Evolutionary conservation across 2,329 filamentous ascomycete species (phyloP), one percentile per base, ranked within the genome.

Genomic region (Pseudomassariella vexata): DNA sequence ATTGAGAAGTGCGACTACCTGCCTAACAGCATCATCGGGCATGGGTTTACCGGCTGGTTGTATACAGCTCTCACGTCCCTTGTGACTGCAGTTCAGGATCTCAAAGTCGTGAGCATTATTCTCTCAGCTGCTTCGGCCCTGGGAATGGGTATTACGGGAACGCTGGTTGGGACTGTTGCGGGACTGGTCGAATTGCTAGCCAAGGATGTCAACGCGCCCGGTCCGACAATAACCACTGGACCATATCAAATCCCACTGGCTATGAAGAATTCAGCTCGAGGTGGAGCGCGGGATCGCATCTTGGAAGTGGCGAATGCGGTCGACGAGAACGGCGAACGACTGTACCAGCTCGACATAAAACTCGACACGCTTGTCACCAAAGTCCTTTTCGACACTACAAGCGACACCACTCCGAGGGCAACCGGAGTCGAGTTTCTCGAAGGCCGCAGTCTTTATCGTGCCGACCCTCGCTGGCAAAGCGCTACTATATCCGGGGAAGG

Each of bases 1-100:
- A 35, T 38, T 7, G 31, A 38, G 27, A 23, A 38, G 12, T 38
- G 36, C 32, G 26, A 37, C 14, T 37, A 37, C 8, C 19, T 62
- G 3, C 56, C 53, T 15, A 34, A 27, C 28, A 59, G 57, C 10
- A 39, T 62, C 6, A 19, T 54, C 9, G 70, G 68, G 3, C 74
- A 78, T 42, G 75, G 74, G 2, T 73, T 66, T 40, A 51, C 66
- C 28, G 74, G 73, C 6, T 77, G 70, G 70, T 57, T 75, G 11
- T 55, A 53, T 11, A 71, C 66, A 8, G 58, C 55, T 28, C 51
- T 65, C 14, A 65, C 67, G 44, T 53, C 71, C 12, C 42, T 70
- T 9, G 65, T 62, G 21, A 44, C 71, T 34, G 49, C 69, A 21
- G 45, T 62, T 4, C 48, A 62, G 24, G 70, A 73, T 36, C 50